phyloP scores from a whole-genome alignment of 208 protist genomes.

The Acanthamoeba healyi region DNA sequence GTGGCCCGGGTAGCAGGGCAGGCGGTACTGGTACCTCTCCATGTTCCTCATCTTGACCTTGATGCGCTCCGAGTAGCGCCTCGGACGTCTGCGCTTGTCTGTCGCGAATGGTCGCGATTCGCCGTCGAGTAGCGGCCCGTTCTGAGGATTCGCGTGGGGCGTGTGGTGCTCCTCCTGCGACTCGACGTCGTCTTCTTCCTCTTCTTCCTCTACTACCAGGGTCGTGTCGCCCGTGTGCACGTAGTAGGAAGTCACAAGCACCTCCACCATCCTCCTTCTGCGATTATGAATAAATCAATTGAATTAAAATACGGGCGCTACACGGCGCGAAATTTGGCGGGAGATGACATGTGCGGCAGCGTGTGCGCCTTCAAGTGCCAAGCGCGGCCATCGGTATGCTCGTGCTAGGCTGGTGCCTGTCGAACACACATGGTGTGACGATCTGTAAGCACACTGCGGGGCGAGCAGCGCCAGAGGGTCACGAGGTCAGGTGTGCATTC shows the following conservation, averaged over 20 bases:
- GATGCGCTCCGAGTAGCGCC: background rate
- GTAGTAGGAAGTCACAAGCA: slow-evolving; percentile 9
- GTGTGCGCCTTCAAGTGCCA: no score
- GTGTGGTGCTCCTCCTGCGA: no score
- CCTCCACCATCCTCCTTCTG: background rate
- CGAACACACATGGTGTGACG: no score
- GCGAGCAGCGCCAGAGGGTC: no score
- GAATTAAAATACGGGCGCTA: background rate
- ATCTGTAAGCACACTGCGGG: no score
- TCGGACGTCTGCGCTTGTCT: no score
- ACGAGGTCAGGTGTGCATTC: no score
- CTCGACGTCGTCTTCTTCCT: no score
- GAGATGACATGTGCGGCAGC: background rate
- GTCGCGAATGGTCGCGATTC: no score
- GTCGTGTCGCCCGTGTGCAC: background rate
- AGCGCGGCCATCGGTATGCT: no score
- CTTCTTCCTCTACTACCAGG: background rate
- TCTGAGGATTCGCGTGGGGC: background rate
- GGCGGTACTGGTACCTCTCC: background rate
- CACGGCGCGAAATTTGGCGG: background rate
- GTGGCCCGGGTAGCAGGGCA: no score
- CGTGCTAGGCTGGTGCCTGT: no score
- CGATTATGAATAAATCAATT: background rate
- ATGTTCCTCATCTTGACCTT: background rate
- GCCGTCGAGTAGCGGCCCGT: background rate